Base-by-base conservation (phyloP, 73 alveolate species). In the Durusdinium trenchii region DNA sequence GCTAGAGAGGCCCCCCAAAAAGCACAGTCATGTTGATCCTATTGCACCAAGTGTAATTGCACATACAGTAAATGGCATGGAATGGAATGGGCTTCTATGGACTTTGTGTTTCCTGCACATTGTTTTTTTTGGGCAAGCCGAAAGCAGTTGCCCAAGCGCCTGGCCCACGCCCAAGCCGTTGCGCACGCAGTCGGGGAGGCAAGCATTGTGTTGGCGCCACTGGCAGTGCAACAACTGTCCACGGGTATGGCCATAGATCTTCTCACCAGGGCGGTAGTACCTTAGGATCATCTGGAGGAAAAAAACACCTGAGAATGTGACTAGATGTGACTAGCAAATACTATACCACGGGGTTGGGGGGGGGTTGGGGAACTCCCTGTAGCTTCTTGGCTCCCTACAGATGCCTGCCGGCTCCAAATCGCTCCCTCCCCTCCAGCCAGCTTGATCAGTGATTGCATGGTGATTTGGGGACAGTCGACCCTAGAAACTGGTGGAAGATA, bases 201-300 rank as follows among this genome's bases (percentile, higher is more conserved):
- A 94, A 20, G 99, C 99, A 38, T 78, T 94, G 99, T 94, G 99
- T 28, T 94, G 94, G 40, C 42, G 52, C 93, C 94, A 94, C 60
- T 81, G 91, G 99, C 99, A 94, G 40, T 94, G 99, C 0, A 94
- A 67, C 81, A 94, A 84, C 52, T 94, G 52, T 18, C 98, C 98
- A 36, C 98, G 98, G 16, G 98, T 91, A 67, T 78, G 73, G 62
- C 93, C 99, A 46, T 76, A 94, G 50, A 94, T 94, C 67, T 94
- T 94, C 99, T 94, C 99, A 20, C 99, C 99, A 2, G 99, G 99
- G 36, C 93, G 79, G 52, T 94, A 94, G 69, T 94, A 94, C 91
- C 93, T 94, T 30, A 7, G n/a, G n/a, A n/a, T n/a, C n/a, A n/a
- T n/a, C n/a, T n/a, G n/a, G n/a, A n/a, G n/a, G n/a, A n/a, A n/a